Base-by-base conservation (phyloP, 768 basidiomycete genomes). In the Boletus rex-veris region DNA sequence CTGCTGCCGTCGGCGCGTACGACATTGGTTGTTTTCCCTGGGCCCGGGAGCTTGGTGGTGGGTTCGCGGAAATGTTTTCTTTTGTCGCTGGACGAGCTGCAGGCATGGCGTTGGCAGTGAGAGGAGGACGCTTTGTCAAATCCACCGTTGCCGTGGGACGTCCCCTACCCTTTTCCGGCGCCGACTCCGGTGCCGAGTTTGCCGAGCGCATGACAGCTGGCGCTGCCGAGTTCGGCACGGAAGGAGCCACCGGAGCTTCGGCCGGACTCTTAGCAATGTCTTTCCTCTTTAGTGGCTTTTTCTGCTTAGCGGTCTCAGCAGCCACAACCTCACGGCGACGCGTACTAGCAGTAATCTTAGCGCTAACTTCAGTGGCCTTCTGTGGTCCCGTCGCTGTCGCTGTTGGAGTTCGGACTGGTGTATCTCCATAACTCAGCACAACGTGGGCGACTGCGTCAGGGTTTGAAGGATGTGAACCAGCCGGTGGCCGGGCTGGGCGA, bases 21-120 rank as follows among this genome's bases (percentile, higher is more conserved):
- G 85, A 78, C 92, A 94, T 94, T 31, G 92, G 92, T 65, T 92
- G 90, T 77, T 96, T 96, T 61, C 92, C 92, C 59, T 90, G 90
- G 21, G 92, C 91, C 15, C 92, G 82, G 48, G 90, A 89, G 55
- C 84, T 86, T 35, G 88, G 91, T 38, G 79, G 81, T 30, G 80
- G 80, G 47, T 70, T 64, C 18, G 61, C 41, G 16, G 67, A 48
- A 21, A 60, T 37, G 66, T 72, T 65, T 69, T 77, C 58, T 68
- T 75, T 62, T 64, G 76, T 65, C 59, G 72, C 63, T 60, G 73
- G 55, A 59, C 73, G 65, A 65, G 70, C 61, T 64, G 76, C 64
- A 72, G 79, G 69, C 74, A 76, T 77, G 59, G 71, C 72, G 63
- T 73, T 73, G 63, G 59, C 64, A 52, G 70, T 67, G 66, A 66